phyloP scores from a whole-genome alignment of 768 basidiomycete genomes.

The Leccinum subtestaceum region DNA sequence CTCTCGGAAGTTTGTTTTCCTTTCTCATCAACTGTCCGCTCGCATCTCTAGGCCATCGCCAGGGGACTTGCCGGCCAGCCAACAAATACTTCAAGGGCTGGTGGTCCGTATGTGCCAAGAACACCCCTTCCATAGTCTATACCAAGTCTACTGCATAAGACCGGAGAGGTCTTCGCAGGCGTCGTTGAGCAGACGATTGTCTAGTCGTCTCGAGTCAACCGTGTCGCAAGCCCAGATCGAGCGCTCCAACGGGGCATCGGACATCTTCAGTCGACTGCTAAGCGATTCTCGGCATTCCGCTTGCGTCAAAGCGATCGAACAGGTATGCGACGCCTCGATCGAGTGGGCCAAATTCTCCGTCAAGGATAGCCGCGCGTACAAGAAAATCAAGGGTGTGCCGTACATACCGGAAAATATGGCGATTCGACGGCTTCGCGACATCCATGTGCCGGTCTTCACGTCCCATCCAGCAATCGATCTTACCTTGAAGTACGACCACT shows the following conservation, averaged over 20 bases:
- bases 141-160: slow-evolving; percentile 80
- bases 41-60: slow-evolving; percentile 55
- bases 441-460: slow-evolving; percentile 86
- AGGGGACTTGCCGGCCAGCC: slow-evolving; percentile 37
- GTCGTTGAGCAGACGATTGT: slow-evolving; percentile 39
- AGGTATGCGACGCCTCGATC: slow-evolving; percentile 61
- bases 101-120: slow-evolving; percentile 79
- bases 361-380: slow-evolving; percentile 32
- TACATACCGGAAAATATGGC: slow-evolving; percentile 44
- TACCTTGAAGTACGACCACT: slow-evolving; percentile 62
- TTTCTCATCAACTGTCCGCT: slow-evolving; percentile 94
- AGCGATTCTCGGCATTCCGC: slow-evolving; percentile 37
- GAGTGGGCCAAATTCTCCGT: slow-evolving; percentile 70
- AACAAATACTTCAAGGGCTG: slow-evolving; percentile 58
- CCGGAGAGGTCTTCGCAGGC: slow-evolving; percentile 32
- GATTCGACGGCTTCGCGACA: slow-evolving; percentile 48
- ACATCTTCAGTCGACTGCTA: slow-evolving; percentile 56
- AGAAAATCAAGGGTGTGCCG: slow-evolving; percentile 26
- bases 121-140: slow-evolving; percentile 92
- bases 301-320: slow-evolving; percentile 53
- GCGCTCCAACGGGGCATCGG: slow-evolving; percentile 61
- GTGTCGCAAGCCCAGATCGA: slow-evolving; percentile 45
- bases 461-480: slow-evolving; percentile 64
- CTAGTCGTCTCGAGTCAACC: slow-evolving; percentile 41
- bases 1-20: slow-evolving; percentile 85